phyloP scores from a whole-genome alignment of 1,284 basidiomycete genomes.

The Rhodotorula sp. region DNA sequence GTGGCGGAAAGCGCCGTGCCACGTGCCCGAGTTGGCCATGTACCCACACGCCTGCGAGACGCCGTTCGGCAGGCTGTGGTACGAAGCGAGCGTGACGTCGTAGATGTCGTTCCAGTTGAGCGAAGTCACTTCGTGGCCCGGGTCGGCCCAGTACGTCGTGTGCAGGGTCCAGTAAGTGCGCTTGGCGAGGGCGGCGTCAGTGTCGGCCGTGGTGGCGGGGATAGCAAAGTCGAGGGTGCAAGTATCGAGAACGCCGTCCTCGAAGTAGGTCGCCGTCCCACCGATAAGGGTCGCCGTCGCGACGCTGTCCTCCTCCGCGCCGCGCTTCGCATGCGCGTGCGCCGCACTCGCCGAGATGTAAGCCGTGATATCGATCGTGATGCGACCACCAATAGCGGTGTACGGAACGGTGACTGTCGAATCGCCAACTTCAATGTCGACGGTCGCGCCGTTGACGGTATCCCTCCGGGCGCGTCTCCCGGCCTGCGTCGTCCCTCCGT shows the following conservation, averaged over 20 bases:
- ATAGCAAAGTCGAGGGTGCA: background rate
- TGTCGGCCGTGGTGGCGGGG: background rate
- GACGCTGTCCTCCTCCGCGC: background rate
- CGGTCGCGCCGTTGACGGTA: background rate
- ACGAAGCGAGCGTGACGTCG: background rate
- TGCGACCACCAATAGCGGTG: background rate
- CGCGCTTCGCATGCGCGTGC: background rate
- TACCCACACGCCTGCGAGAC: background rate
- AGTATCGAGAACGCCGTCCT: background rate
- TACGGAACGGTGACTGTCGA: background rate
- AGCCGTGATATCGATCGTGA: background rate
- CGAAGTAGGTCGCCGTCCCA: background rate
- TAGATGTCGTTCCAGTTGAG: slow-evolving; percentile 2
- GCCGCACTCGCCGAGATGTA: background rate
- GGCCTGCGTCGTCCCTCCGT: background rate
- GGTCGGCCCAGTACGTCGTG: background rate
- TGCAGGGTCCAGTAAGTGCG: background rate
- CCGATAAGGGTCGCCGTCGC: background rate
- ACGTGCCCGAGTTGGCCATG: slow-evolving; percentile 1
- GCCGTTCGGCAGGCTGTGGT: background rate
- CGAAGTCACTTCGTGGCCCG: background rate
- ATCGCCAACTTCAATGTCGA: background rate
- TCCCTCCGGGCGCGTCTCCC: background rate
- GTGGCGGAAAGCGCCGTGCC: slow-evolving; percentile 1
- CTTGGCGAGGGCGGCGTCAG: background rate